Base-by-base conservation (phyloP, 225 moss, liverwort and hornwort genomes). In the Physcomitrellopsis africana region DNA sequence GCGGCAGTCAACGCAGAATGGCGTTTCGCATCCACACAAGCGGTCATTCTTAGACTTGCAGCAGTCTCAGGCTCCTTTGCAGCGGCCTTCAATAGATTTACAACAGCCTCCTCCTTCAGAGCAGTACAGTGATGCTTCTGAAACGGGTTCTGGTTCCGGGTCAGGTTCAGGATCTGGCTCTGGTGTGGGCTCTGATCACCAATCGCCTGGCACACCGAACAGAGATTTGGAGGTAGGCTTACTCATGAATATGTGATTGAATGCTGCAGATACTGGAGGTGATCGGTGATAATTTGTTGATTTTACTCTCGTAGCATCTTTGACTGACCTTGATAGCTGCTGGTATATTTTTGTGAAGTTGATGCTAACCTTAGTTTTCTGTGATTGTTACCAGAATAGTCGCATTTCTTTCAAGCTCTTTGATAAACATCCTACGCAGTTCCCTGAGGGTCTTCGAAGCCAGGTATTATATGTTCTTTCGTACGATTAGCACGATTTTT, bases 321-420 rank as follows among this genome's bases (percentile, higher is more conserved):
- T 15, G 12, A 17, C 7, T 7, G 4, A 0, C 55, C n/a, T 9
- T 22, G 2, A 5, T 14, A 43, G 9, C 43, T 45, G 20, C 3
- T 64, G 17, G 15, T 20, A 20, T 10, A 45, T 64, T 45, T 64
- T 37, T 37, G 0, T 64, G 45, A 45, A 45, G 43, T 4, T 42
- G 64, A 44, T 20, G 64, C 53, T 69, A 4, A 71, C 16, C 24
- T 41, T n/a, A 11, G 15, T 15, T 7, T 11, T 67, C 9, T 9
- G 15, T 23, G 18, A 63, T 75, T 24, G 26, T 68, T 9, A 15
- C 10, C 84, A 96, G 94, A 90, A 86, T 12, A 89, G 87, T 43
- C 87, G 90, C 72, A 95, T 99, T 63, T 89, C 92, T 53, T 81
- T 99, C 78, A 99, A 99, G 78, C 80, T 99, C 8, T 99, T 99